These are phyloP conservation scores for Cerrena zonata DNA, from an alignment of 1,284 basidiomycete species.

Conservation along the genomic window DNA sequence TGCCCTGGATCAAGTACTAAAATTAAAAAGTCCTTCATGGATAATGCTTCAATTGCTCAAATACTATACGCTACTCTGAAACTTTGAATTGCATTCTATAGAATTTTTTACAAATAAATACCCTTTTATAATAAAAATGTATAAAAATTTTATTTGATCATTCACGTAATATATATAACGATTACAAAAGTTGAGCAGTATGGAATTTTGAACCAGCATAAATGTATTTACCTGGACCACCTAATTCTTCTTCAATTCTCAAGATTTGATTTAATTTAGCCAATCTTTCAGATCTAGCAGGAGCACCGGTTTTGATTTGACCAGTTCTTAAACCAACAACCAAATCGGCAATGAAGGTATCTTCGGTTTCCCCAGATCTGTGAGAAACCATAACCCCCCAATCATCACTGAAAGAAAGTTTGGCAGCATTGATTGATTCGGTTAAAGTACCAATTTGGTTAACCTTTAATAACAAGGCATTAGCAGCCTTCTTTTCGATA, in stretches of 20 bases:
- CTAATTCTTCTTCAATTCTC: conserved; percentile 87
- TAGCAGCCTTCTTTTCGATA: conserved; percentile 91
- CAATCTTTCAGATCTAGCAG: conserved; percentile 87
- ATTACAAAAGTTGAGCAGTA: too few relatives aligned
- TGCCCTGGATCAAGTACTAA: too few relatives aligned
- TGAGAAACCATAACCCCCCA: conserved; percentile 99
- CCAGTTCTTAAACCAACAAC: conserved; percentile 89
- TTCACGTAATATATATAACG: too few relatives aligned
- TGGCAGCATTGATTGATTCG: conserved; percentile 95
- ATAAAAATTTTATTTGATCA: too few relatives aligned
- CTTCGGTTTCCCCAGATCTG: conserved; percentile 95
- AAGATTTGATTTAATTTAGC: conserved; percentile 90
- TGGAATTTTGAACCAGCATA: too few relatives aligned
- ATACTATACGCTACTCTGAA: too few relatives aligned
- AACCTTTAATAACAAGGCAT: conserved; percentile 39
- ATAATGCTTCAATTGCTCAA: too few relatives aligned
- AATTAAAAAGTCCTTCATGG: too few relatives aligned
- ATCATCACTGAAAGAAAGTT: conserved; percentile 91
- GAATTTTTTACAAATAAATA: too few relatives aligned
- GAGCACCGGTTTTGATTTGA: conserved; percentile 98
- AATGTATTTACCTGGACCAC: too few relatives aligned
- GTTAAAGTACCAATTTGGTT: conserved; percentile 99
- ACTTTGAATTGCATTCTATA: too few relatives aligned
- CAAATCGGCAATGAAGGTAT: conserved; percentile 95
- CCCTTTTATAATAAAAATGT: too few relatives aligned